Conservation (phyloP, 1,139 yeast genomes). For the Debaryomyces nepalensis region DNA sequence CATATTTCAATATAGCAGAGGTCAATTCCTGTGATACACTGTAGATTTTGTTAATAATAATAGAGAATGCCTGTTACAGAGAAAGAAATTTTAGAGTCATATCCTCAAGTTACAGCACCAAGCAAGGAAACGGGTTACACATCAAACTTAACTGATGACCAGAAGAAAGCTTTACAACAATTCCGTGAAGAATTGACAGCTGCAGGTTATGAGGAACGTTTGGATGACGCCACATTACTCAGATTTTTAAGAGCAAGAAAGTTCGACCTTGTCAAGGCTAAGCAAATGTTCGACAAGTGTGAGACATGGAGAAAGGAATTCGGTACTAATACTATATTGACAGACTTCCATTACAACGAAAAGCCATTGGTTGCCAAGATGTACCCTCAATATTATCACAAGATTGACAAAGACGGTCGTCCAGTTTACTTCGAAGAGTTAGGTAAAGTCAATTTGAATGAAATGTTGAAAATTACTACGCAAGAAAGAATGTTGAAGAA, state of each 20-base stretch:
- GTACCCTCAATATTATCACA: slow-evolving; percentile 97
- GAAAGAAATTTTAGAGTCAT: slow-evolving; percentile 49
- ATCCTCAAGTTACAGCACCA: slow-evolving; percentile 71
- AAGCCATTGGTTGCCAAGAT: slow-evolving; percentile 85
- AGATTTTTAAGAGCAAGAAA: slow-evolving; percentile 95
- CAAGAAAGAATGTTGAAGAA: slow-evolving; percentile 96
- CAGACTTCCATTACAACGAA: slow-evolving; percentile 88
- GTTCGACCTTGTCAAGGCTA: slow-evolving; percentile 80
- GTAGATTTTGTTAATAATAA: not conserved
- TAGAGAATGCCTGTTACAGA: slow-evolving; percentile 21
- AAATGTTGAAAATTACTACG: slow-evolving; percentile 91
- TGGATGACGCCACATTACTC: slow-evolving; percentile 87
- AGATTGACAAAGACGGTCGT: slow-evolving; percentile 95
- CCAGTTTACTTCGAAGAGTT: slow-evolving; percentile 94
- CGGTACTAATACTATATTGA: slow-evolving; percentile 84
- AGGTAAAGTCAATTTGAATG: slow-evolving; percentile 85
- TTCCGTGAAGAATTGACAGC: slow-evolving; percentile 62
- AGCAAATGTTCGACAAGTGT: slow-evolving; percentile 81
- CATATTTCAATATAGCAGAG: slow-evolving; percentile 1
- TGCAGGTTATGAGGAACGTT: slow-evolving; percentile 70
- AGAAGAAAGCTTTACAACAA: slow-evolving; percentile 60
- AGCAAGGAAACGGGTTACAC: slow-evolving; percentile 74
- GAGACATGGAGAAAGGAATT: slow-evolving; percentile 90
- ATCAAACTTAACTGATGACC: slow-evolving; percentile 75
- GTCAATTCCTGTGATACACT: slow-evolving; percentile 1